A percentile compares a stretch with the other conserved stretches of the same genome.
Evolutionary conservation across 2,329 filamentous ascomycete species (phyloP).

Genomic region (Pestalotiopsis fici): DNA sequence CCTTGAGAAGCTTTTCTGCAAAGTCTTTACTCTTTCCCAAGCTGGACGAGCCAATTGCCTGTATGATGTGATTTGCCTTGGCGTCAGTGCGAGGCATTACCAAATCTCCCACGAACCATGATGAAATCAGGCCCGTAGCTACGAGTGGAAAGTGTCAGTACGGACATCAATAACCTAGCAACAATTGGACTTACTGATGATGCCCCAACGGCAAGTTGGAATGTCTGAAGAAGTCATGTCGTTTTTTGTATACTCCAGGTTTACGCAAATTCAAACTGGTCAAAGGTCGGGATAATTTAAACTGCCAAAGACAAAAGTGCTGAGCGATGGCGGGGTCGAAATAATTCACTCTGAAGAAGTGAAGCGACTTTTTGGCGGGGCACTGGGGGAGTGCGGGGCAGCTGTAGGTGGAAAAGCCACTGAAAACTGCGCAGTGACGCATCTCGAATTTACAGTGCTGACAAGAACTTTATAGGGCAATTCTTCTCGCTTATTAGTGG

Average conservation of each 20-base stretch:
- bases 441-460: no score
- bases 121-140: conserved; percentile 43
- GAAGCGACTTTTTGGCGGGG: background rate
- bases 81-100: conserved; percentile 34
- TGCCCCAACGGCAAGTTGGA: conserved; percentile 34
- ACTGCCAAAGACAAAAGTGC: no score
- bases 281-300: no score
- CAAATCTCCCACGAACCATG: conserved; percentile 46
- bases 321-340: background rate
- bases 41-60: conserved; percentile 42
- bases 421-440: no score
- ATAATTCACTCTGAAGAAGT: background rate
- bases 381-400: no score
- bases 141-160: conserved; percentile 11
- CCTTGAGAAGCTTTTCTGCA: conserved; percentile 29
- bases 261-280: no score
- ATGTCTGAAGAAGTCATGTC: background rate
- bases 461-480: no score
- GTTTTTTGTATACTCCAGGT: no score
- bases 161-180: background rate
- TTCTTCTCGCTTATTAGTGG: no score
- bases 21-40: conserved; percentile 38
- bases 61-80: conserved; percentile 40
- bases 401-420: no score
- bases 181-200: conserved; percentile 21